Conservation (phyloP, 495 filamentous ascomycete species). For the Trichocladium antarcticum region DNA sequence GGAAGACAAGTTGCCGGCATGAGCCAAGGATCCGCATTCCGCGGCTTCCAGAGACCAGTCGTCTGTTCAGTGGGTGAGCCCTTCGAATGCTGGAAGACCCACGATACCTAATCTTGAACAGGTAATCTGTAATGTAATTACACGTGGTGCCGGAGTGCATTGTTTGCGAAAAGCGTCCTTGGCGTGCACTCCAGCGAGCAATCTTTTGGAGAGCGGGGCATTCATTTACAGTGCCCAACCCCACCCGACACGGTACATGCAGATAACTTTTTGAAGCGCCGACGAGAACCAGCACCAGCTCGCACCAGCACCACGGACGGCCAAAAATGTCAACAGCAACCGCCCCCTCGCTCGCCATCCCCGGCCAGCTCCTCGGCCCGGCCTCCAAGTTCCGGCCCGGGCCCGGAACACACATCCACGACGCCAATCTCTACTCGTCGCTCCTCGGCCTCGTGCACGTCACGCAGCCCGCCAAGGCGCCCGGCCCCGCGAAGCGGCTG, state of each 20-base stretch:
- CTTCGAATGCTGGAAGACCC: too few species aligned
- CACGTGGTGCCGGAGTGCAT: too few species aligned
- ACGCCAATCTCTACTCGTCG: conserved; percentile 61
- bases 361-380: conserved; percentile 69
- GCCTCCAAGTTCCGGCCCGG: conserved; percentile 54
- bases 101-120: too few species aligned
- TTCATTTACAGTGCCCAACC: too few species aligned
- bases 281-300: not conserved
- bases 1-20: conserved; percentile 6
- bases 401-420: conserved; percentile 69
- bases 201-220: too few species aligned
- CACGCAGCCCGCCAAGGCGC: conserved; percentile 35
- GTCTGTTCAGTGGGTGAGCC: too few species aligned
- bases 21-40: conserved; percentile 4
- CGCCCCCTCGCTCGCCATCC: conserved; percentile 36
- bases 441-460: conserved; percentile 51
- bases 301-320: not conserved
- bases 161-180: too few species aligned
- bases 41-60: too few species aligned
- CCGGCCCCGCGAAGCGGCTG: conserved; percentile 47
- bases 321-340: conserved; percentile 14
- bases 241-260: too few species aligned
- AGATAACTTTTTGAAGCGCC: too few species aligned
- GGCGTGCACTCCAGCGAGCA: too few species aligned
- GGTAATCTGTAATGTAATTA: too few species aligned